Evolutionary conservation across 495 filamentous ascomycete genomes (phyloP).

Genomic region (Talaromyces liani): DNA sequence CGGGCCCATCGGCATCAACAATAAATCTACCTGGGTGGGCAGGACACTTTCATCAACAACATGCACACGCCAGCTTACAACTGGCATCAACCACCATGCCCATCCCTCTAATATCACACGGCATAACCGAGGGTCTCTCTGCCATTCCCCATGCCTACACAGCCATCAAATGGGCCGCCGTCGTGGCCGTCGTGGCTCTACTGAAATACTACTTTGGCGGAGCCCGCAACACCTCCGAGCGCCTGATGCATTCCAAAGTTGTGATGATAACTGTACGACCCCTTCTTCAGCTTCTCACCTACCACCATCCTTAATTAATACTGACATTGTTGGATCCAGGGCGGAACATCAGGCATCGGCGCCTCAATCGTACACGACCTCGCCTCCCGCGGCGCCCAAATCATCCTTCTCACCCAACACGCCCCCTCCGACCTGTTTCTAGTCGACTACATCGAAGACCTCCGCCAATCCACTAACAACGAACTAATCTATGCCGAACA

Average conservation of each 20-base stretch:
- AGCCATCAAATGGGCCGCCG: slow-evolving; percentile 51
- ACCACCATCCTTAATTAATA: background rate
- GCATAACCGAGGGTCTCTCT: slow-evolving; percentile 53
- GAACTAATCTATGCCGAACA: slow-evolving; percentile 91
- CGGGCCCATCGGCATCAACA: background rate
- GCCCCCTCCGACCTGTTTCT: slow-evolving; percentile 77
- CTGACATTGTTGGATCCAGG: slow-evolving; percentile 33
- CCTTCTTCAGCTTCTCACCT: background rate
- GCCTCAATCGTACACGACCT: slow-evolving; percentile 65
- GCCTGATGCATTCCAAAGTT: slow-evolving; percentile 86
- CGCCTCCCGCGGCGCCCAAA: slow-evolving; percentile 77
- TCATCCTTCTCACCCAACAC: slow-evolving; percentile 83
- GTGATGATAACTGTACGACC: slow-evolving; percentile 73
- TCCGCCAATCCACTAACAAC: slow-evolving; percentile 74
- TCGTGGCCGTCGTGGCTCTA: slow-evolving; percentile 50
- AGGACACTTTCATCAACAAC: background rate
- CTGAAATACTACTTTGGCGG: slow-evolving; percentile 77
- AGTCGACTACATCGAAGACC: slow-evolving; percentile 83
- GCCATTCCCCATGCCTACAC: slow-evolving; percentile 58
- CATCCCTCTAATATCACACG: slow-evolving; percentile 59
- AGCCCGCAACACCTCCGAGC: slow-evolving; percentile 65
- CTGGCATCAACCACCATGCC: slow-evolving; percentile 54
- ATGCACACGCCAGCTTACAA: background rate
- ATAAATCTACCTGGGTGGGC: background rate
- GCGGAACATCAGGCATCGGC: slow-evolving; percentile 91